phyloP scores from a whole-genome alignment of 1,284 basidiomycete genomes.

The Apiotrichum gracile region DNA sequence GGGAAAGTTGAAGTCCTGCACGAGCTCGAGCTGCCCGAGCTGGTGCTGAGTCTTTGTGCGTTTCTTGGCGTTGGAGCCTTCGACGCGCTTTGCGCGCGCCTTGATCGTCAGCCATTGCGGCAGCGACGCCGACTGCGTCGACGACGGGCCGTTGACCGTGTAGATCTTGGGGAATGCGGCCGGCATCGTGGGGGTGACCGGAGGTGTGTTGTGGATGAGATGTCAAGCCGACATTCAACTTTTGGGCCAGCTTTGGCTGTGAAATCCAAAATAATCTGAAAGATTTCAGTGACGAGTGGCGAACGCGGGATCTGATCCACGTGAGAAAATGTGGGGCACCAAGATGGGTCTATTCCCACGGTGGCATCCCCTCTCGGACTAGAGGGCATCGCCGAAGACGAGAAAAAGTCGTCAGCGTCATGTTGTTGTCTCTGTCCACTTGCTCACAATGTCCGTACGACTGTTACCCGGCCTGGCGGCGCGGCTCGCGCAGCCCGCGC shows the following conservation, averaged over 20 bases:
- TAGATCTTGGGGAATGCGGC: conserved; percentile 64
- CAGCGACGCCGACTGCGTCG: conserved; percentile 73
- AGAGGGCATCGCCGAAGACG: no score
- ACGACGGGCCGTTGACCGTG: conserved; percentile 79
- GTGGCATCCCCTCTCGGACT: no score
- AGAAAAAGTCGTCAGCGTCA: conserved; percentile 1
- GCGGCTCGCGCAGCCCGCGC: neutral
- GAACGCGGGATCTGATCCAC: neutral
- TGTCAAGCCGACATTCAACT: neutral
- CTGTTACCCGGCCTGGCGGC: conserved; percentile 7
- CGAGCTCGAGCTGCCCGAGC: conserved; percentile 63
- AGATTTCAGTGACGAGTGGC: neutral
- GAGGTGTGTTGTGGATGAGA: neutral
- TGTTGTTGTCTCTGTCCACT: neutral
- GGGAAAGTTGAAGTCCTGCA: conserved; percentile 95
- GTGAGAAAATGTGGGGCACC: neutral
- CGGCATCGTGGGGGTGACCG: conserved; percentile 20
- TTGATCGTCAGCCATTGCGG: conserved; percentile 84
- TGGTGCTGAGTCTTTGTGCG: conserved; percentile 43
- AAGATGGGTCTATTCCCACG: neutral
- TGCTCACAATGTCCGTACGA: conserved; percentile 2
- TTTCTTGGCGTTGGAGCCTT: conserved; percentile 34
- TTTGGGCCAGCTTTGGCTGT: neutral
- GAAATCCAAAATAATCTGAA: conserved; percentile 8
- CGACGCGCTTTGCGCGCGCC: conserved; percentile 28